phyloP scores from a whole-genome alignment of 208 protist species.

The Trypanosoma boissoni region DNA sequence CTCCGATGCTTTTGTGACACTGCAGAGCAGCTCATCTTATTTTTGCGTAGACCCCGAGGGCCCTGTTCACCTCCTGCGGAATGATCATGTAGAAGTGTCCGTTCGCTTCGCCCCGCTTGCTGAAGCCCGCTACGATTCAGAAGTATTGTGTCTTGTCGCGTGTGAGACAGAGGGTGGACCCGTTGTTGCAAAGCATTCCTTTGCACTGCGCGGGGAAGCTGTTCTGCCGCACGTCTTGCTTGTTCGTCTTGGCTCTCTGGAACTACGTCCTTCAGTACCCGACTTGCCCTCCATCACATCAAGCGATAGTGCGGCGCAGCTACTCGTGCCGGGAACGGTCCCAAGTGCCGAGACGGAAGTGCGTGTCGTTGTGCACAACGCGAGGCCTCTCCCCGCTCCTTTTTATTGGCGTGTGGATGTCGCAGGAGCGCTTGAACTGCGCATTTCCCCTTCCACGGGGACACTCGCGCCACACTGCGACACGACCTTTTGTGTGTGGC shows the following conservation, averaged over 20 bases:
- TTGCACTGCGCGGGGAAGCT: constrained; percentile 48
- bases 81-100: constrained; percentile 33
- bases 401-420: constrained; percentile 49
- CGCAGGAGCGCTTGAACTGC: constrained; percentile 13
- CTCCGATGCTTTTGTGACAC: constrained; percentile 54
- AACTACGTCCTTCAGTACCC: constrained; percentile 18
- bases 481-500: constrained; percentile 28
- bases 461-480: constrained; percentile 27
- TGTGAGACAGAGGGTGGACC: constrained; percentile 31
- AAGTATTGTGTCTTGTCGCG: constrained; percentile 45
- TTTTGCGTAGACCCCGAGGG: constrained; percentile 39
- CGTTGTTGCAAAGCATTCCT: constrained; percentile 52
- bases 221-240: constrained; percentile 70
- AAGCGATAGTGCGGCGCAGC: constrained; percentile 30
- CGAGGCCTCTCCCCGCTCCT: constrained; percentile 49
- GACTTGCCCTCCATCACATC: too few species aligned
- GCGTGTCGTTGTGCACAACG: constrained; percentile 58
- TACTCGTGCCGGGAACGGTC: constrained; percentile 56
- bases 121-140: constrained; percentile 43
- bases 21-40: constrained; percentile 51
- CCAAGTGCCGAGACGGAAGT: constrained; percentile 49
- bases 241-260: constrained; percentile 40
- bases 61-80: constrained; percentile 33
- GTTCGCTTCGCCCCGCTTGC: constrained; percentile 64
- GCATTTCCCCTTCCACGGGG: constrained; percentile 30